A percentile compares a stretch with the other conserved stretches of the same genome.
Evolutionary conservation across 139 green algal genomes (phyloP).

Genomic region (Trebouxia sp.): DNA sequence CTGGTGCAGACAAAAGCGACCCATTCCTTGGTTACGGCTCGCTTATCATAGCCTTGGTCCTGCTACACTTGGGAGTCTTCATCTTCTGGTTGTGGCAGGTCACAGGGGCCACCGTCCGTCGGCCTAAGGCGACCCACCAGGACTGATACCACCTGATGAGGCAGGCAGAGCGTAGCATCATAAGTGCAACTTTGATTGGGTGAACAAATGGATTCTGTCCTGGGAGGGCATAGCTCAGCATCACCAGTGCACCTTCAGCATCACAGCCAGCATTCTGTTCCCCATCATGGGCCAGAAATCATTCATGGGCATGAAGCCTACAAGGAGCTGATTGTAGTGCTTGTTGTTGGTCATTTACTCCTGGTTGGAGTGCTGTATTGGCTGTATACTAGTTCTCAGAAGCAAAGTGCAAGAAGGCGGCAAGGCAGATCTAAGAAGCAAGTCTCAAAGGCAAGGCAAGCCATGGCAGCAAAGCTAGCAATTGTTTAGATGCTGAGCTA

Average conservation of each 20-base stretch:
- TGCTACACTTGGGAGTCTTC: neutral
- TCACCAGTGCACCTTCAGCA: neutral
- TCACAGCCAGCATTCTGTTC: constrained; percentile 4
- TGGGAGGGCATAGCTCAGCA: neutral
- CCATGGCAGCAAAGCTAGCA: neutral
- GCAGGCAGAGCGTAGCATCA: too few species aligned
- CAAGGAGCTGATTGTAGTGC: constrained; percentile 16
- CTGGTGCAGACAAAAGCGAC: neutral
- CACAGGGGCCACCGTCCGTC: neutral
- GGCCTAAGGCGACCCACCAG: constrained; percentile 1
- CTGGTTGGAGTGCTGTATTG: neutral
- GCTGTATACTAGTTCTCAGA: constrained; percentile 8
- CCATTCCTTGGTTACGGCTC: constrained; percentile 4
- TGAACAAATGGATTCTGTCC: constrained; percentile 9
- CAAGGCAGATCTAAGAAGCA: neutral
- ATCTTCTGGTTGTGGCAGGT: constrained; percentile 21
- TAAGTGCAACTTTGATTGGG: too few species aligned
- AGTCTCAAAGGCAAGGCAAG: neutral
- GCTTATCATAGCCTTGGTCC: neutral
- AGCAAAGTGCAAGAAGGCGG: neutral
- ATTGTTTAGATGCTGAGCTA: neutral
- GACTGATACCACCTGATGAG: neutral
- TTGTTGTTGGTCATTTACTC: neutral
- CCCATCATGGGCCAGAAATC: constrained; percentile 16
- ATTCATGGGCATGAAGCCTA: constrained; percentile 15